Evolutionary conservation across 768 basidiomycete genomes (phyloP), one percentile per base, ranked within the genome.

Genomic region (Pleurotus ostreatus): DNA sequence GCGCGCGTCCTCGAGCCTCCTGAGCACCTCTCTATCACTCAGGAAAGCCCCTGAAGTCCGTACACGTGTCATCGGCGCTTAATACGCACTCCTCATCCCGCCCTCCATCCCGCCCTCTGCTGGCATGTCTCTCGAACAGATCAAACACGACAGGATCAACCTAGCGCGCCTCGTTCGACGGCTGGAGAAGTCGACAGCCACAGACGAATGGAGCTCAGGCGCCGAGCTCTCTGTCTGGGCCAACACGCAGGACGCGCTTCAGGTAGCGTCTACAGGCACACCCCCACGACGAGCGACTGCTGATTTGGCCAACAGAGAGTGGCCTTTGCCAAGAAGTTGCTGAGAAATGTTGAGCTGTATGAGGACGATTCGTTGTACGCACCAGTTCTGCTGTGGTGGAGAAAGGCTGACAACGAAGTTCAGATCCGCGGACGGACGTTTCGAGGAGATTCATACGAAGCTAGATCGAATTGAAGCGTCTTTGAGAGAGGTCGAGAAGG

Each of bases 131-230:
- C 26, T 30, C 13, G 59, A 56, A 34, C 60, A 60, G 25, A 16
- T 46, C 13, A 23, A 49, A 9, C 88, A 88, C 57, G 85, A 91
- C 71, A 78, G 81, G 60, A 80, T 91, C 11, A 91, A 91, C 68
- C 73, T 91, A 7, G 69, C 71, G 8, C 77, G 86, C 48, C 76
- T 91, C 5, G 68, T 90, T 4, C 74, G 78, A 44, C 68, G 83
- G 55, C 76, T 92, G 0, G 86, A 90, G 56, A 81, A 79, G 62
- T 74, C 78, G 8, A 68, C 80, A 0, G 69, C 60, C 56, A 74
- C 52, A 70, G 75, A 75, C 43, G 68, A 70, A 55, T 78, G 72
- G 75, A 65, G 67, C 52, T 62, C 64, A n/a, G 57, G 49, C 18
- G 49, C 57, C 2, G 59, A 61, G 34, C 63, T 65, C 15, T 63